Evolutionary conservation across 164 flowering plant species (phyloP).

Genomic region (Paratinospora sagittata): DNA sequence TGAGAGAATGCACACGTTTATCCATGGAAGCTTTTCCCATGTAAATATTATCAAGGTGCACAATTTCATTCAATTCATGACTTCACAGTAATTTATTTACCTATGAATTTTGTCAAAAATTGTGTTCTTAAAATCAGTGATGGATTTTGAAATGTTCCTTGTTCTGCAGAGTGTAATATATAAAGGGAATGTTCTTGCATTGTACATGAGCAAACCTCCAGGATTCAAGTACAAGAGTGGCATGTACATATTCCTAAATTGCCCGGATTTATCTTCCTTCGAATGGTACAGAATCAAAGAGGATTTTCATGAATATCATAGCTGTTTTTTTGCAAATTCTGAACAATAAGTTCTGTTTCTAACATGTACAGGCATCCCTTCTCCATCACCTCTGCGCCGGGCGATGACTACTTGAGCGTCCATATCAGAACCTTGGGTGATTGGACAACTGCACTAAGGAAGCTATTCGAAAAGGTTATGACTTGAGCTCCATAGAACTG

Average conservation of each 20-base stretch:
- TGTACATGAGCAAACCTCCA: slow-evolving; percentile 75
- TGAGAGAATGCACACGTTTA: slow-evolving; percentile 45
- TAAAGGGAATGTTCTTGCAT: slow-evolving; percentile 79
- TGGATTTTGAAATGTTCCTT: slow-evolving; percentile 8
- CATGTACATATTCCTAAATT: slow-evolving; percentile 90
- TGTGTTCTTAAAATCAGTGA: background rate
- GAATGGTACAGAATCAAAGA: slow-evolving; percentile 60
- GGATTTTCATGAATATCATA: background rate
- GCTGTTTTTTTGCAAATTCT: background rate
- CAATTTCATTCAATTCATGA: background rate
- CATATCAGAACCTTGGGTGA: slow-evolving; percentile 84
- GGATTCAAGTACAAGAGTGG: slow-evolving; percentile 92
- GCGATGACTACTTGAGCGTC: slow-evolving; percentile 74
- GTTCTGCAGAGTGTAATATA: slow-evolving; percentile 59
- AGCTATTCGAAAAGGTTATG: slow-evolving; percentile 55
- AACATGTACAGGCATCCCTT: slow-evolving; percentile 77
- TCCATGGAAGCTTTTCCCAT: slow-evolving; percentile 32
- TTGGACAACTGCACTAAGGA: slow-evolving; percentile 74
- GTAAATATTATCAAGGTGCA: slow-evolving; percentile 59
- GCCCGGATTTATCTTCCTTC: slow-evolving; percentile 68
- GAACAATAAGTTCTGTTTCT: background rate
- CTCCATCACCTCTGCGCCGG: slow-evolving; percentile 96
- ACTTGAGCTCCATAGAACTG: background rate
- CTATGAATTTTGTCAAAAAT: background rate
- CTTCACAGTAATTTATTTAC: background rate